phyloP scores from a whole-genome alignment of 192 early-diverging fungal genomes.

The Coemansia sp. region DNA sequence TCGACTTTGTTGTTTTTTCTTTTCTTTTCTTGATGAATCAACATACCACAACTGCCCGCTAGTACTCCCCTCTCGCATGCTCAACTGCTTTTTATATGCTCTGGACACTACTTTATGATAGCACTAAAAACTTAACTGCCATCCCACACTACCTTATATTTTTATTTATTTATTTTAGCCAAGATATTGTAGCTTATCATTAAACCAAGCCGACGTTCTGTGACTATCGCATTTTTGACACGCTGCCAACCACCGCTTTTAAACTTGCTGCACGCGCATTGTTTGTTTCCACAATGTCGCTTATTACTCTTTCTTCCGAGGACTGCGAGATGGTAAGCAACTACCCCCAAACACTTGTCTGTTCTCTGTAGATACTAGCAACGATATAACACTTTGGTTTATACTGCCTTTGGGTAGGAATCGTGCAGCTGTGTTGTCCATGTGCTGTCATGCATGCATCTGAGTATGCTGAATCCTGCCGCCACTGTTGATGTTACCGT shows the following conservation, averaged over 20 bases:
- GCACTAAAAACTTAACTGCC: neutral
- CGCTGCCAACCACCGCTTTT: neutral
- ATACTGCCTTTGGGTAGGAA: neutral
- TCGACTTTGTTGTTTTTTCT: no score
- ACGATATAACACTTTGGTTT: neutral
- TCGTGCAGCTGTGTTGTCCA: neutral
- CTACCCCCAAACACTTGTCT: neutral
- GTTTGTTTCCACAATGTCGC: constrained; percentile 26
- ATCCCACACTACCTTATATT: neutral
- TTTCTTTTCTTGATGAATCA: no score
- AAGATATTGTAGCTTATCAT: neutral
- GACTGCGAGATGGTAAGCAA: constrained; percentile 53
- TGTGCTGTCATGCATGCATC: neutral
- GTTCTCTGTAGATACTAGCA: neutral
- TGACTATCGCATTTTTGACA: neutral
- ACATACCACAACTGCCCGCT: no score
- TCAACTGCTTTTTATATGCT: neutral
- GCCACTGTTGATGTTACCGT: constrained; percentile 13
- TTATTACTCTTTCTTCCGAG: constrained; percentile 46
- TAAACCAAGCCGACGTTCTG: neutral
- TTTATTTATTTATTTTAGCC: neutral
- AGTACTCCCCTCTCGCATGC: no score
- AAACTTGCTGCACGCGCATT: neutral
- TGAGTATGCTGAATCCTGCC: neutral
- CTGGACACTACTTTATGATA: neutral